A percentile compares a stretch with the other conserved stretches of the same genome.
These are phyloP conservation scores for Globisporangium mamillatum DNA, from an alignment of 352 stramenopile species.

Conservation along the genomic window DNA sequence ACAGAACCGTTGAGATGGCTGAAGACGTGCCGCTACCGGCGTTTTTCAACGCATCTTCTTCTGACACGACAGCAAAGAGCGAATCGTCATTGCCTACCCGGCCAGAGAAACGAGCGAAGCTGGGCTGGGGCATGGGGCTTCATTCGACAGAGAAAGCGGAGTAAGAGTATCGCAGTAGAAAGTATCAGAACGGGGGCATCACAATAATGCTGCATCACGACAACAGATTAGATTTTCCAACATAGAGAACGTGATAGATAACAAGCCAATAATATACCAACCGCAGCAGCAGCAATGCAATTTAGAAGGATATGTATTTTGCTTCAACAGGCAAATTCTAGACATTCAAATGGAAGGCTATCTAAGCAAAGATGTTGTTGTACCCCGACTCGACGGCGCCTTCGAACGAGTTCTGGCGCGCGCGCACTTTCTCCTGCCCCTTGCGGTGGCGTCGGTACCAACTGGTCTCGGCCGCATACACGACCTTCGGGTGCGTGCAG, in stretches of 20 bases:
- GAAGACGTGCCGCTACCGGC: constrained; percentile 50
- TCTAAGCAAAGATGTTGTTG: constrained; percentile 39
- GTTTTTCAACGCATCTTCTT: constrained; percentile 33
- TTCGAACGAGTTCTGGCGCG: constrained; percentile 54
- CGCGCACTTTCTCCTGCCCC: constrained; percentile 55
- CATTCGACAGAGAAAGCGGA: constrained; percentile 16
- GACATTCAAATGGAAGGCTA: background rate
- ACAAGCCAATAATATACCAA: background rate
- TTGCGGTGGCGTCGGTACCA: constrained; percentile 85
- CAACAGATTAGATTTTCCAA: background rate
- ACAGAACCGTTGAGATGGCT: constrained; percentile 30
- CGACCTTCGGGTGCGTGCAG: constrained; percentile 19
- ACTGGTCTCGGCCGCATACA: constrained; percentile 58
- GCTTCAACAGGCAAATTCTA: background rate
- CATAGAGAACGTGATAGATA: constrained; percentile 11
- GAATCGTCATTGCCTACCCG: background rate
- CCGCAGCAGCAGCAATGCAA: background rate
- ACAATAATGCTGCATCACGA: background rate
- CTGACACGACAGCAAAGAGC: constrained; percentile 10
- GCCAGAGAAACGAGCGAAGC: constrained; percentile 51
- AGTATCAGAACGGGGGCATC: background rate
- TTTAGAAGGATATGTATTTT: background rate
- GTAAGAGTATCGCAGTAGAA: background rate
- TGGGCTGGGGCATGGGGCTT: constrained; percentile 83
- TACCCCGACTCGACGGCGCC: constrained; percentile 54